phyloP scores from a whole-genome alignment of 306 rosid species.

The Vigna mungo region DNA sequence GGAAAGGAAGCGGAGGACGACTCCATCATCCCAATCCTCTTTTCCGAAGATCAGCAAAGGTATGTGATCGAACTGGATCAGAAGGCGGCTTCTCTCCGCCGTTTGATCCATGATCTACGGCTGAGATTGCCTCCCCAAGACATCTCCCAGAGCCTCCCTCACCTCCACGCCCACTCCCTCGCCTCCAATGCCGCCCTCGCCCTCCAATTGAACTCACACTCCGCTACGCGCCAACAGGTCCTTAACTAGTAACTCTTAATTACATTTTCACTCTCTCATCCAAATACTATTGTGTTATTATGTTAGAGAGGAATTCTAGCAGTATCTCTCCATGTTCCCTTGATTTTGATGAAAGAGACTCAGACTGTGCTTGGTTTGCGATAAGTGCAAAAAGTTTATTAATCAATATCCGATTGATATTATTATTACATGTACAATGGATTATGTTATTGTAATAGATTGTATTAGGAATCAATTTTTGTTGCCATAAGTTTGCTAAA shows the following conservation, averaged over 20 bases:
- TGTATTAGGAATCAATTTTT: too few species aligned
- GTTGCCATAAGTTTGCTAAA: too few species aligned
- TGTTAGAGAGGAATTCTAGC: too few species aligned
- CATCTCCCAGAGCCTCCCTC: conserved; percentile 91
- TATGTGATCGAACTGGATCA: conserved; percentile 69
- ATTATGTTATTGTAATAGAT: too few species aligned
- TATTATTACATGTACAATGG: too few species aligned
- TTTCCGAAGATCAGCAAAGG: conserved; percentile 66
- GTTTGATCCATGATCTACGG: conserved; percentile 88
- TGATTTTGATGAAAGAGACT: too few species aligned
- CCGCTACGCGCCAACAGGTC: conserved; percentile 67
- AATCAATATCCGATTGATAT: too few species aligned
- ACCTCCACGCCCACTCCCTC: conserved; percentile 90
- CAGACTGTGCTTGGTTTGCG: too few species aligned
- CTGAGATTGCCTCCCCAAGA: conserved; percentile 86
- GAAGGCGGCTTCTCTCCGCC: conserved; percentile 67
- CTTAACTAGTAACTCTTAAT: background rate
- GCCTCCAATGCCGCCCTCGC: conserved; percentile 80
- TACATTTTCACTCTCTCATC: background rate
- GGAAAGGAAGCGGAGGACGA: conserved; percentile 48
- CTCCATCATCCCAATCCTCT: conserved; percentile 60
- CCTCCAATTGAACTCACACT: conserved; percentile 55
- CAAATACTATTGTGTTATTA: too few species aligned
- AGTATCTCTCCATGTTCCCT: too few species aligned
- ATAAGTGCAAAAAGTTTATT: too few species aligned